Evolutionary conservation across 2,329 filamentous ascomycete genomes (phyloP).

Genomic region (Ilyonectria mors-panacis): DNA sequence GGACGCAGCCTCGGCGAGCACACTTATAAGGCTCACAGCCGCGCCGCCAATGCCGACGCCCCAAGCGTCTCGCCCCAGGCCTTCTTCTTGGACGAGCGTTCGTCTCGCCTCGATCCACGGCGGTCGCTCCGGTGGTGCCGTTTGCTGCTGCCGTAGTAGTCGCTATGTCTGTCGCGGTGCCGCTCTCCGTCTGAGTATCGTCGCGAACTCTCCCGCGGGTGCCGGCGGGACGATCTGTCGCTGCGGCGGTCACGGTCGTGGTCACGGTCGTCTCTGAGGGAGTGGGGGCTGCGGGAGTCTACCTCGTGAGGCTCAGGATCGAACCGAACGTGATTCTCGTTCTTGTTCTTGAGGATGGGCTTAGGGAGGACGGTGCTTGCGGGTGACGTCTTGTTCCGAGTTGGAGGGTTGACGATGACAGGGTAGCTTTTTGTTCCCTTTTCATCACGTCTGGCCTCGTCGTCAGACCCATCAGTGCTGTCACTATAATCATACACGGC

Average conservation of each 20-base stretch:
- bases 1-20: conserved; percentile 70
- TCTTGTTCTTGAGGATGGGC: conserved; percentile 74
- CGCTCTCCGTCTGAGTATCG: conserved; percentile 48
- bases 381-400: conserved; percentile 52
- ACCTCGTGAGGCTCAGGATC: conserved; percentile 65
- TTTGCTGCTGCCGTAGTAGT: conserved; percentile 52
- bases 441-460: conserved; percentile 49
- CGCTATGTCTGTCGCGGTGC: conserved; percentile 51
- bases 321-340: conserved; percentile 70
- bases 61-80: conserved; percentile 68
- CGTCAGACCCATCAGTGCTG: conserved; percentile 50
- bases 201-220: conserved; percentile 37
- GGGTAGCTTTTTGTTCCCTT: conserved; percentile 54
- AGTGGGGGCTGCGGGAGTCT: conserved; percentile 48
- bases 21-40: conserved; percentile 70
- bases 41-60: conserved; percentile 73
- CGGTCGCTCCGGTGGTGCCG: conserved; percentile 58
- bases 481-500: conserved; percentile 51
- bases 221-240: conserved; percentile 37
- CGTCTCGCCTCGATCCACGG: conserved; percentile 56
- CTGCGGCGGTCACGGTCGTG: conserved; percentile 42
- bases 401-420: conserved; percentile 56
- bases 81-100: conserved; percentile 59
- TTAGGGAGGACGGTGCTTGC: conserved; percentile 62
- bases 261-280: conserved; percentile 53